A percentile compares a stretch with the other conserved stretches of the same genome.
phyloP scores from a whole-genome alignment of 805 yeast species.

The Pichia pseudocactophila region DNA sequence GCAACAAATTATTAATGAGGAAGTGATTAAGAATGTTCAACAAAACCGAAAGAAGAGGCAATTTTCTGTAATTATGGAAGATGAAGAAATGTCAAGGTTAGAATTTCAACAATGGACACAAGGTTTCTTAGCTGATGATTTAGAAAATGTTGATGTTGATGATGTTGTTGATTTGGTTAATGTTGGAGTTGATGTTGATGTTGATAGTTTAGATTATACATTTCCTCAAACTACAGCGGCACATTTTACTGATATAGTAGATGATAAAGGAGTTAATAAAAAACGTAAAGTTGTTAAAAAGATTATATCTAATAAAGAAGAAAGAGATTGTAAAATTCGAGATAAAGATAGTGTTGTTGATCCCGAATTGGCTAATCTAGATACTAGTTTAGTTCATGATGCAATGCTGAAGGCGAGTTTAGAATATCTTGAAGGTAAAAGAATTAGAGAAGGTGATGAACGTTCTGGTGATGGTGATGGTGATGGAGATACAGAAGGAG shows the following conservation, averaged over 20 bases:
- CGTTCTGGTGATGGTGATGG: conserved; percentile 15
- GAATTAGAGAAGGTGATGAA: conserved; percentile 8
- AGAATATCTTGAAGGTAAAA: conserved; percentile 24
- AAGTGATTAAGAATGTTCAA: conserved; percentile 58
- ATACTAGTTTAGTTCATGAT: conserved; percentile 49
- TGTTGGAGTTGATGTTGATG: conserved; percentile 10
- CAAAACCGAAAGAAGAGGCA: conserved; percentile 20
- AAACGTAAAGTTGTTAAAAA: not conserved
- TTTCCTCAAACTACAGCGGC: conserved; percentile 10
- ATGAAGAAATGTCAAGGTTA: conserved; percentile 35
- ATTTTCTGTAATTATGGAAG: conserved; percentile 22
- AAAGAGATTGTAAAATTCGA: not conserved
- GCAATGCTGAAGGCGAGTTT: conserved; percentile 58
- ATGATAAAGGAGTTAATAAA: not conserved
- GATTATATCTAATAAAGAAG: not conserved
- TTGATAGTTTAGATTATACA: conserved; percentile 7
- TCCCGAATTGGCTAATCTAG: conserved; percentile 45
- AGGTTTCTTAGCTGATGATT: conserved; percentile 39
- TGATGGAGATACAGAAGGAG: conserved; percentile 26
- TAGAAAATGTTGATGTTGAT: conserved; percentile 12
- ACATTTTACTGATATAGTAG: conserved; percentile 9
- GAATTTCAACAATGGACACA: conserved; percentile 50
- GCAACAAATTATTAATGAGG: conserved; percentile 28
- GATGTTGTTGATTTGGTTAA: conserved; percentile 6
- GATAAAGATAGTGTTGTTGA: conserved; percentile 34